Evolutionary conservation across 2,329 filamentous ascomycete species (phyloP), one percentile per base, ranked within the genome.

Genomic region (Sclerotinia nivalis): DNA sequence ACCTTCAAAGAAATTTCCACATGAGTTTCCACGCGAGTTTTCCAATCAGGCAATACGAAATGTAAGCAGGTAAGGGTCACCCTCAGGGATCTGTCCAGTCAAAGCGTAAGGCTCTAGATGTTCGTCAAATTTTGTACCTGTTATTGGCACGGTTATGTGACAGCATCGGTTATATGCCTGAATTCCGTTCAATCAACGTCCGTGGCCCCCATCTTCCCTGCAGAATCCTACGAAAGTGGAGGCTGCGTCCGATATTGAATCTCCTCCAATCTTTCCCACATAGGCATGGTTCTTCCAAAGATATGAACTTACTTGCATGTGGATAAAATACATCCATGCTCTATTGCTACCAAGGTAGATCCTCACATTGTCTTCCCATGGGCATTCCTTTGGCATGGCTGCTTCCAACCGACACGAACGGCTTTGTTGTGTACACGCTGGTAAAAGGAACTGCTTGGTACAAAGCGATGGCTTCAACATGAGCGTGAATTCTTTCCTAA

Each of bases 101-200:
- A 64, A 66, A 56, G 67, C 58, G 50, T 64, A 69, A 56, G 59
- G 67, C 58, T 65, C 18, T 55, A n/a, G 61, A 47, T 37, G n/a
- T 28, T 50, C 28, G 65, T 18, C 22, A 55, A 40, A 22, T 56
- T 18, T 20, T 25, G 28, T 45, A 40, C 13, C 52, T 45, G 2
- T 60, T 50, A 68, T 60, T 69, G 37, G 58, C 18, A 37, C 8
- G 25, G 18, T 69, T 64, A 45, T 22, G 28, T 50, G 47, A 22
- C 62, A 64, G 47, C 37, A 64, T 69, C 56, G 67, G 28, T 25
- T 58, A 37, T 52, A 55, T 25, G 34, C n/a, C 8, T 56, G 13
- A 12, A 37, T 47, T 45, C 28, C 5, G 40, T 28, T 58, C 59
- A 69, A 69, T 65, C 49, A 69, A 55, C 34, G 34, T n/a, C 64